phyloP scores from a whole-genome alignment of 2,329 filamentous ascomycete genomes.

The Aschersonia sp. region DNA sequence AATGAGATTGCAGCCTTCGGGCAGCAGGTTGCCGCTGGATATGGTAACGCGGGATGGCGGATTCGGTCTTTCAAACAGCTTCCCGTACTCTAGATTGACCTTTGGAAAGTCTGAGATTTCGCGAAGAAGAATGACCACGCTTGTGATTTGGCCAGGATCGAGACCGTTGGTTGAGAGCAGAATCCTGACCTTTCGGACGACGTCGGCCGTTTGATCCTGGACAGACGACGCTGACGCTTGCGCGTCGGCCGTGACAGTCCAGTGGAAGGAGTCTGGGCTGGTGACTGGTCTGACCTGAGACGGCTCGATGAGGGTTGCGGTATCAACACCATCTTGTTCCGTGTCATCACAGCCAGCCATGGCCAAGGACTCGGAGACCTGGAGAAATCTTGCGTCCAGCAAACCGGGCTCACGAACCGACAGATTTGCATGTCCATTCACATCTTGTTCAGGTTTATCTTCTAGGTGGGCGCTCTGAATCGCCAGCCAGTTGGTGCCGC shows the following conservation, averaged over 20 bases:
- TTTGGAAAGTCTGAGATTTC: slow-evolving; percentile 65
- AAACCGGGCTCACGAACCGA: slow-evolving; percentile 44
- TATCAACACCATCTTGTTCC: background rate
- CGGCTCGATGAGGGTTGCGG: background rate
- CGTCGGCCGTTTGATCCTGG: slow-evolving; percentile 29
- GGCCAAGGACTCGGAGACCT: slow-evolving; percentile 20
- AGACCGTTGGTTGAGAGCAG: slow-evolving; percentile 19
- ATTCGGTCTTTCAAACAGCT: slow-evolving; percentile 61
- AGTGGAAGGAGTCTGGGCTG: slow-evolving; percentile 16
- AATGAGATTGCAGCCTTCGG: slow-evolving; percentile 41
- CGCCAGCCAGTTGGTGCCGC: slow-evolving; percentile 61
- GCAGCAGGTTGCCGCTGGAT: slow-evolving; percentile 56
- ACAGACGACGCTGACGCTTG: slow-evolving; percentile 17
- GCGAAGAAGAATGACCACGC: slow-evolving; percentile 54
- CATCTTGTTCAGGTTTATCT: slow-evolving; percentile 17
- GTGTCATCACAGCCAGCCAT: background rate
- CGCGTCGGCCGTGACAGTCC: slow-evolving; percentile 21
- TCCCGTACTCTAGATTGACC: slow-evolving; percentile 63
- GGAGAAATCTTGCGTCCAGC: slow-evolving; percentile 48
- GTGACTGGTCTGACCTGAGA: background rate
- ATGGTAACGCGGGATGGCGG: slow-evolving; percentile 79
- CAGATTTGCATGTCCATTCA: slow-evolving; percentile 5
- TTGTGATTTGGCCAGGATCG: slow-evolving; percentile 29
- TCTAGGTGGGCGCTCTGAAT: slow-evolving; percentile 42
- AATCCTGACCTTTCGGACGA: slow-evolving; percentile 29